phyloP scores from a whole-genome alignment of 78 protist species.

The Dictyostelium firmibasis region DNA sequence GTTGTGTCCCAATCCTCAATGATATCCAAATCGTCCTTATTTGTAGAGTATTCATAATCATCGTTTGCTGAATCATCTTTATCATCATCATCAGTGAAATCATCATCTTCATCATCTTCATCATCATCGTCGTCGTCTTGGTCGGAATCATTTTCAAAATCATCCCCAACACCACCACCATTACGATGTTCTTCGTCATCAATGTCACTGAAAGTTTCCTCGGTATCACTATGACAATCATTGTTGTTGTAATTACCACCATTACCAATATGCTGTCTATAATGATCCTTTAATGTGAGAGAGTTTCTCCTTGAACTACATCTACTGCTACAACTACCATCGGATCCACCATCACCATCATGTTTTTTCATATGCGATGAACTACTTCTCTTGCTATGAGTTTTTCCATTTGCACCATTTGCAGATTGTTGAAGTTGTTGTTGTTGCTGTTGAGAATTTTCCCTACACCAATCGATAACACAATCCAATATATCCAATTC shows the following conservation, averaged over 20 bases:
- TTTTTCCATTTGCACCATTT: not conserved
- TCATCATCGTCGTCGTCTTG: slow-evolving; percentile 43
- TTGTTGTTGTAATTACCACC: slow-evolving; percentile 30
- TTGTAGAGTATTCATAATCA: slow-evolving; percentile 43
- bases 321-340: slow-evolving; percentile 72
- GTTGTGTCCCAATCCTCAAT: slow-evolving; percentile 46
- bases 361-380: not conserved
- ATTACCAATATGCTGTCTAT: not conserved
- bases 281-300: slow-evolving; percentile 10
- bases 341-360: slow-evolving; percentile 37
- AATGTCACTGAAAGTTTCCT: slow-evolving; percentile 15
- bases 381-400: slow-evolving; percentile 10
- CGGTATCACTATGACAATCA: slow-evolving; percentile 49
- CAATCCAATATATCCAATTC: slow-evolving; percentile 69
- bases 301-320: slow-evolving; percentile 72
- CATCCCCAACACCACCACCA: slow-evolving; percentile 49
- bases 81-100: slow-evolving; percentile 72
- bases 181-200: slow-evolving; percentile 23
- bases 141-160: slow-evolving; percentile 40
- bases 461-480: slow-evolving; percentile 55
- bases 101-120: slow-evolving; percentile 37
- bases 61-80: slow-evolving; percentile 75
- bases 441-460: not conserved
- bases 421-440: not conserved
- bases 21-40: slow-evolving; percentile 7